A percentile compares a stretch with the other conserved stretches of the same genome.
Evolutionary conservation across 2,329 filamentous ascomycete species (phyloP).

Genomic region (Truncatella angustata): DNA sequence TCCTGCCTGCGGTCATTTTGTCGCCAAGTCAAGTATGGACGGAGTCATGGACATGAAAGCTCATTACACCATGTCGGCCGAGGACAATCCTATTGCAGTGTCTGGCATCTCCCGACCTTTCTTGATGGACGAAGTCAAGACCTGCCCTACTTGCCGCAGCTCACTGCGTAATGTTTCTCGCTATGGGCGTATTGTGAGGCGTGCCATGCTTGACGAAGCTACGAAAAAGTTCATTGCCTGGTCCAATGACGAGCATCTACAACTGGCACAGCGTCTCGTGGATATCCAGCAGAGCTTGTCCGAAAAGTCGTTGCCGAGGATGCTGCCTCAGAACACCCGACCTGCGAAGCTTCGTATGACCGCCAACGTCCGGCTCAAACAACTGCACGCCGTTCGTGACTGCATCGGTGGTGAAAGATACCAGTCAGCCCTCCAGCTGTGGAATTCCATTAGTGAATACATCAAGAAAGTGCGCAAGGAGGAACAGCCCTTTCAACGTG

Average conservation of each 20-base stretch:
- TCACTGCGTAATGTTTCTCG: slow-evolving; percentile 55
- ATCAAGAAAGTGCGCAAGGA: slow-evolving; percentile 33
- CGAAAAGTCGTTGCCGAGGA: not conserved
- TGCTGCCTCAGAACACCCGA: not conserved
- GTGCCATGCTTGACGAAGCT: slow-evolving; percentile 59
- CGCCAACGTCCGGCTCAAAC: slow-evolving; percentile 14
- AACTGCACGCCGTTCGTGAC: slow-evolving; percentile 15
- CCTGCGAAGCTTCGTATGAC: slow-evolving; percentile 1
- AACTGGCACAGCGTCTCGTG: slow-evolving; percentile 29
- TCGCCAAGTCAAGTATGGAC: slow-evolving; percentile 61
- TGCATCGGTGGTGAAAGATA: slow-evolving; percentile 22
- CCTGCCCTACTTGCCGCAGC: slow-evolving; percentile 60
- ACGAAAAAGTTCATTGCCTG: slow-evolving; percentile 63
- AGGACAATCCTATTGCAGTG: slow-evolving; percentile 32
- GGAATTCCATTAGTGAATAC: slow-evolving; percentile 18
- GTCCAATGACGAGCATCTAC: slow-evolving; percentile 40
- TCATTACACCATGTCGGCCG: slow-evolving; percentile 43
- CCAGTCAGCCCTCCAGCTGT: slow-evolving; percentile 17
- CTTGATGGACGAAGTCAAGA: slow-evolving; percentile 45
- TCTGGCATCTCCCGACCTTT: slow-evolving; percentile 43
- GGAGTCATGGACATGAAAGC: slow-evolving; percentile 54
- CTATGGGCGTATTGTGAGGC: slow-evolving; percentile 61
- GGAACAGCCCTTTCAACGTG: slow-evolving; percentile 48
- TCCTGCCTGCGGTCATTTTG: slow-evolving; percentile 61
- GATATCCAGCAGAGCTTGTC: slow-evolving; percentile 26